Conservation (phyloP, 192 early-diverging fungal species). For the Coemansia javaensis region DNA sequence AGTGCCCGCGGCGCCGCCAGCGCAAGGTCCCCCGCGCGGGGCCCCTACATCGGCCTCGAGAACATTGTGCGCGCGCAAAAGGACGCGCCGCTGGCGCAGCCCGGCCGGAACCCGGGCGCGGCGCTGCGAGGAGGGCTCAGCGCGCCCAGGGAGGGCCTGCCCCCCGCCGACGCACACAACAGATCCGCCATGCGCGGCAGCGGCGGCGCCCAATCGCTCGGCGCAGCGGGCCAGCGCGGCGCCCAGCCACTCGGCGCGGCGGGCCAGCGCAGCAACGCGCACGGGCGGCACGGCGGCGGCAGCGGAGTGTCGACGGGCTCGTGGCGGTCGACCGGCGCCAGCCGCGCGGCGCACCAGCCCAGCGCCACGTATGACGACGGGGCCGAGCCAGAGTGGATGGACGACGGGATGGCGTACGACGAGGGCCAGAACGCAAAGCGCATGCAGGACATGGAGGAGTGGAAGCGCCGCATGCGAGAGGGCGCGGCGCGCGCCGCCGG, state of each 20-base stretch:
- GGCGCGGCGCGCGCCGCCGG: neutral
- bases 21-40: neutral
- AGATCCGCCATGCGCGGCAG: too few relatives aligned
- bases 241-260: neutral
- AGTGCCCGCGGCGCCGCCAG: conserved; percentile 1
- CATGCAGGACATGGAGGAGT: conserved; percentile 49
- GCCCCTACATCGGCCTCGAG: conserved; percentile 25
- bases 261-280: neutral
- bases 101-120: conserved; percentile 4
- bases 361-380: conserved; percentile 1
- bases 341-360: neutral
- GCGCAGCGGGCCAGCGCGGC: neutral
- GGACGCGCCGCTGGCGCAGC: conserved; percentile 12
- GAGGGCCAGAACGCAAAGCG: conserved; percentile 28
- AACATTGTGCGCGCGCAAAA: conserved; percentile 15
- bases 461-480: conserved; percentile 47
- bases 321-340: conserved; percentile 27
- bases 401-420: conserved; percentile 33
- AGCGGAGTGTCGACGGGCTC: conserved; percentile 9
- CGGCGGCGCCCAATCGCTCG: too few relatives aligned
- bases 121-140: conserved; percentile 4
- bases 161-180: too few relatives aligned
- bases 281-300: conserved; percentile 1
- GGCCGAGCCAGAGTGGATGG: conserved; percentile 49
- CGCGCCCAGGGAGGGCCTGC: neutral